A percentile compares a stretch with the other conserved stretches of the same genome.
Evolutionary conservation across 1,284 basidiomycete species (phyloP).

Genomic region (Prillingera fragicola): DNA sequence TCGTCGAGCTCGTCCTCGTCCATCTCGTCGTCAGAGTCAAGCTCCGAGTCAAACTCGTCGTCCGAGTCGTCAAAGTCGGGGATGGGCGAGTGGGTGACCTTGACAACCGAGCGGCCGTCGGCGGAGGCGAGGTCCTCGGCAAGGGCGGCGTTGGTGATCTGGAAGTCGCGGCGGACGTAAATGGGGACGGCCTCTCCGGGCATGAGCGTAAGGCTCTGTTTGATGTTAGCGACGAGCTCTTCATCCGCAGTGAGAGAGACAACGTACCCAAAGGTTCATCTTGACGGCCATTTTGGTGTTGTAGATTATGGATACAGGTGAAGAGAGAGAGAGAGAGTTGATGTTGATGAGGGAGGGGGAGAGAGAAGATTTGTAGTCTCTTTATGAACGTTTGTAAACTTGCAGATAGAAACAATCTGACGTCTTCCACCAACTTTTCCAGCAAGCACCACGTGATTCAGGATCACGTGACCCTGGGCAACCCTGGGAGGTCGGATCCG

Average conservation of each 20-base stretch:
- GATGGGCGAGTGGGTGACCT: conserved; percentile 60
- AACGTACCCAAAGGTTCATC: conserved; percentile 41
- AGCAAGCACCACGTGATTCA: too few relatives aligned
- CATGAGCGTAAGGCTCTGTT: conserved; percentile 32
- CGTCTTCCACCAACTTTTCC: too few relatives aligned
- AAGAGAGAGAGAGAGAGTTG: conserved; percentile 1
- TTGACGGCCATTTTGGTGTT: conserved; percentile 38
- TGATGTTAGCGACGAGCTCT: not conserved
- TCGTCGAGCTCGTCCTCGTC: conserved; percentile 47
- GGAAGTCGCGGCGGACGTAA: conserved; percentile 64
- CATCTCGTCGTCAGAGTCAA: conserved; percentile 45
- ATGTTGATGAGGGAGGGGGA: not conserved
- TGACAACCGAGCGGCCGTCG: conserved; percentile 67
- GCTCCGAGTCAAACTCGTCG: conserved; percentile 49
- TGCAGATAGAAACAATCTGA: too few relatives aligned
- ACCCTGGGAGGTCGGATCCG: too few relatives aligned
- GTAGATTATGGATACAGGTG: not conserved
- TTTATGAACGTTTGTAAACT: conserved; percentile 6
- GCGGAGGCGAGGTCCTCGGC: conserved; percentile 64
- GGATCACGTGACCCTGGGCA: not conserved
- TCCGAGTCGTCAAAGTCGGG: conserved; percentile 45
- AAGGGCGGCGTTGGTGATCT: conserved; percentile 77
- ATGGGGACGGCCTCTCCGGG: conserved; percentile 55
- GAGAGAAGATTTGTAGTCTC: conserved; percentile 1
- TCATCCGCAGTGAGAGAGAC: not conserved